phyloP scores from a whole-genome alignment of 2,329 filamentous ascomycete species.

The Fusarium sp. region DNA sequence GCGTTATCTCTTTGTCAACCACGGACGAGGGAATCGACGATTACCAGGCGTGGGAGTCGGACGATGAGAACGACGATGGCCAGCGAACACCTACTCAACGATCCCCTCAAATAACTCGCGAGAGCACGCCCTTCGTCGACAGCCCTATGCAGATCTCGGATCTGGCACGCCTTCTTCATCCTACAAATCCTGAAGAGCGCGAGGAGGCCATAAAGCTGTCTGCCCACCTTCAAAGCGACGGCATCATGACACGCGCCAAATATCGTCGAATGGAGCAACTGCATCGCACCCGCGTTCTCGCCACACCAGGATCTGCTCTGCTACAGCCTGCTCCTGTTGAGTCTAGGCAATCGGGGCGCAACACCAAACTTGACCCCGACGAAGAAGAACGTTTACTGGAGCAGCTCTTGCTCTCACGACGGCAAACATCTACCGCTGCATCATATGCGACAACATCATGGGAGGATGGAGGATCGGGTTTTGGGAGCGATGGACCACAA shows the following conservation, averaged over 20 bases:
- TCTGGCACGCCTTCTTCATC: slow-evolving; percentile 86
- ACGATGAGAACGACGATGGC: slow-evolving; percentile 62
- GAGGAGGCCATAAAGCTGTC: slow-evolving; percentile 87
- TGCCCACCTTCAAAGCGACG: slow-evolving; percentile 79
- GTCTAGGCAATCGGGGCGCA: slow-evolving; percentile 35
- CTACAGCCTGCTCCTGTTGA: slow-evolving; percentile 29
- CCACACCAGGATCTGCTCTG: slow-evolving; percentile 50
- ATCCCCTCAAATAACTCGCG: slow-evolving; percentile 63
- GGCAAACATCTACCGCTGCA: slow-evolving; percentile 49
- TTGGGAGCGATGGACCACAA: slow-evolving; percentile 80
- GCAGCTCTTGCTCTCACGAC: slow-evolving; percentile 70
- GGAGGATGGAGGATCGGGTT: slow-evolving; percentile 79
- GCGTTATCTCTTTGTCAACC: slow-evolving; percentile 75
- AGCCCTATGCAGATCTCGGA: slow-evolving; percentile 75
- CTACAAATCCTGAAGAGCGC: slow-evolving; percentile 81
- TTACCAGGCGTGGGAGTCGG: slow-evolving; percentile 65
- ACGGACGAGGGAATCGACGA: slow-evolving; percentile 61
- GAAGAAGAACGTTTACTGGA: slow-evolving; percentile 75
- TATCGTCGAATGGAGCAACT: slow-evolving; percentile 78
- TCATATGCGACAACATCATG: slow-evolving; percentile 62
- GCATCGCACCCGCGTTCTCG: slow-evolving; percentile 76
- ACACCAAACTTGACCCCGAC: slow-evolving; percentile 64
- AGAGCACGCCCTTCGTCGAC: slow-evolving; percentile 73
- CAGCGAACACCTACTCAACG: slow-evolving; percentile 82
- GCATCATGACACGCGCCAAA: slow-evolving; percentile 84